These are phyloP conservation scores for Narthecium ossifragum DNA, from an alignment of 106 monocot species.

Conservation along the genomic window DNA sequence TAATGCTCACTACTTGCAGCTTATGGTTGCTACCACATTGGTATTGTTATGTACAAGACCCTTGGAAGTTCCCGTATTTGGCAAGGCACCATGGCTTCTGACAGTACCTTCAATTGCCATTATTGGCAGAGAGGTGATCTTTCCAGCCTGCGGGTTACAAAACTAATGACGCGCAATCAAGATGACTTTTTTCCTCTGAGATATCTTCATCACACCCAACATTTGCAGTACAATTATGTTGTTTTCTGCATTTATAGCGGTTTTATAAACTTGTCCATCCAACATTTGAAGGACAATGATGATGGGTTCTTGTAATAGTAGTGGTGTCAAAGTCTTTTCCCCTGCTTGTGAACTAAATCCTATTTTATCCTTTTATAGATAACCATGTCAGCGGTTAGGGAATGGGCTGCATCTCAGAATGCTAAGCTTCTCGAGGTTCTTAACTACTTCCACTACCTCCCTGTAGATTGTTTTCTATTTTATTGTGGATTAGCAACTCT, in stretches of 20 bases:
- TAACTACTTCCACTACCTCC: not conserved
- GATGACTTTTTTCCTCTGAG: not conserved
- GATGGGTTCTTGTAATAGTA: too few species aligned
- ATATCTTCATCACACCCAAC: conserved; percentile 1
- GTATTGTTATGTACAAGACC: conserved; percentile 73
- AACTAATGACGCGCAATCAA: too few species aligned
- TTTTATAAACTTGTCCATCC: too few species aligned
- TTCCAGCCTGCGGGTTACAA: too few species aligned
- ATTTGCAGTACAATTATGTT: too few species aligned
- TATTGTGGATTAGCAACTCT: too few species aligned
- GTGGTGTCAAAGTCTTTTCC: too few species aligned
- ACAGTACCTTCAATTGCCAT: conserved; percentile 90
- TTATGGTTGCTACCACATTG: conserved; percentile 91
- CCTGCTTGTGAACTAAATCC: too few species aligned
- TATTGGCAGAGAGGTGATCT: conserved; percentile 94
- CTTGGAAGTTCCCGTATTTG: conserved; percentile 43
- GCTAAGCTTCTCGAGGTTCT: conserved; percentile 9
- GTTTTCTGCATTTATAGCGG: too few species aligned
- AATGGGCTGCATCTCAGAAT: not conserved
- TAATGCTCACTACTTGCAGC: too few species aligned
- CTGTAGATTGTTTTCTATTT: too few species aligned
- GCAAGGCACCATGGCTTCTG: conserved; percentile 61
- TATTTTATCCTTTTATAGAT: conserved; percentile 35
- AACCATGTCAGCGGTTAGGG: conserved; percentile 86
- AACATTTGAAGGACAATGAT: too few species aligned